Conservation (phyloP, 1,284 basidiomycete species). For the Agaricales sp. region DNA sequence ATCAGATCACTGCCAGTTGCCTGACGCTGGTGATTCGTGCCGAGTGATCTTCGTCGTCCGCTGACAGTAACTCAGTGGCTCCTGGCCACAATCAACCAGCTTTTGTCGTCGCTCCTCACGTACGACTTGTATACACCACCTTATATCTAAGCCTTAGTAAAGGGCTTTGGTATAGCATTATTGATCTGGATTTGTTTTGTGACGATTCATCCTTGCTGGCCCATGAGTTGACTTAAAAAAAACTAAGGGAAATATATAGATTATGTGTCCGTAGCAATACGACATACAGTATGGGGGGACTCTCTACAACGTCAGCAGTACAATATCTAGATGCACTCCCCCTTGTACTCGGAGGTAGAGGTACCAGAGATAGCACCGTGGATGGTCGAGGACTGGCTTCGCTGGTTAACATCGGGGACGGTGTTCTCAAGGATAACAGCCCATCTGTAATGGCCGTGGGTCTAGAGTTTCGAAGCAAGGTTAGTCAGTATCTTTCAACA, state of each 20-base stretch:
- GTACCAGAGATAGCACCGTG: not conserved
- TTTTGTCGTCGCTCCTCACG: too few relatives aligned
- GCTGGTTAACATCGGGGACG: not conserved
- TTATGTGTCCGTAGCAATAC: not conserved
- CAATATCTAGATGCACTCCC: not conserved
- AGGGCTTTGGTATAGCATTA: not conserved
- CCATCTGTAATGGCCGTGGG: not conserved
- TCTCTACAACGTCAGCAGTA: not conserved
- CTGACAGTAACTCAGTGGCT: too few relatives aligned
- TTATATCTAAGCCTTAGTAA: too few relatives aligned
- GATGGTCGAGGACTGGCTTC: not conserved
- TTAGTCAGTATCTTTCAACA: too few relatives aligned
- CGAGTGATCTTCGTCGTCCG: too few relatives aligned
- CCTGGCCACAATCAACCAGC: too few relatives aligned
- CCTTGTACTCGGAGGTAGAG: not conserved
- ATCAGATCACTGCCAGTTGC: not conserved
- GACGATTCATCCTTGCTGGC: not conserved
- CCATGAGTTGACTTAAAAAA: not conserved
- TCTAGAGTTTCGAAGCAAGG: not conserved
- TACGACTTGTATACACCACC: too few relatives aligned
- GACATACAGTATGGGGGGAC: too few relatives aligned
- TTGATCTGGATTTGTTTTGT: not conserved
- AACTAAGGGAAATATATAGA: not conserved
- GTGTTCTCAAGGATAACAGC: not conserved
- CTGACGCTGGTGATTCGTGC: not conserved